These are phyloP conservation scores for Auriscalpium vulgare DNA, from an alignment of 768 basidiomycete genomes.

Conservation along the genomic window DNA sequence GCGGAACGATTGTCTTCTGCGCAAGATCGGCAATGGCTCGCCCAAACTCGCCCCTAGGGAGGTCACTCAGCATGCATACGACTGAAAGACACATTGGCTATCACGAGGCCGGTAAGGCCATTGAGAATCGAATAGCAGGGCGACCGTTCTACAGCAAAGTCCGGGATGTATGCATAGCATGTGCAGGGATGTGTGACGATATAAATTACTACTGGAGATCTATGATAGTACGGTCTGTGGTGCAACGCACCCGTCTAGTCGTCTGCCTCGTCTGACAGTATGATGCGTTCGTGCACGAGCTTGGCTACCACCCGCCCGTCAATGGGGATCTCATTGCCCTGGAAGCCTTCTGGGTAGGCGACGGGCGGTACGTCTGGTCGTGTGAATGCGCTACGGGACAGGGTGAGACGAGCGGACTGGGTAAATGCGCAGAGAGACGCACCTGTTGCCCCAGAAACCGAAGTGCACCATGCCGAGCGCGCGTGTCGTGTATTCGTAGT, in stretches of 20 bases:
- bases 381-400: conserved; percentile 52
- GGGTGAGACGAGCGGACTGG: not conserved
- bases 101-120: no score
- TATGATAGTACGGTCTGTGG: not conserved
- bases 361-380: conserved; percentile 61
- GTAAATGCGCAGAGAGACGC: conserved; percentile 15
- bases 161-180: no score
- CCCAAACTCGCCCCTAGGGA: no score
- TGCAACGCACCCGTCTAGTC: conserved; percentile 28
- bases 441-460: conserved; percentile 78
- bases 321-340: conserved; percentile 78
- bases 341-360: conserved; percentile 82
- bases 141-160: no score
- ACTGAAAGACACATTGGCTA: no score
- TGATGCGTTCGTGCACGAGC: conserved; percentile 49
- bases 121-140: no score
- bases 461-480: conserved; percentile 79
- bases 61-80: no score
- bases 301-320: conserved; percentile 62
- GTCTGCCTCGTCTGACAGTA: conserved; percentile 51
- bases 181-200: not conserved
- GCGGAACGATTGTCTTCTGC: no score
- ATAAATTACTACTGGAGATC: not conserved
- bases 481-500: conserved; percentile 78
- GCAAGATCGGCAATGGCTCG: no score